Evolutionary conservation across 2,329 filamentous ascomycete genomes (phyloP), one percentile per base, ranked within the genome.

Genomic region (Tolypocladium cylindrosporum): DNA sequence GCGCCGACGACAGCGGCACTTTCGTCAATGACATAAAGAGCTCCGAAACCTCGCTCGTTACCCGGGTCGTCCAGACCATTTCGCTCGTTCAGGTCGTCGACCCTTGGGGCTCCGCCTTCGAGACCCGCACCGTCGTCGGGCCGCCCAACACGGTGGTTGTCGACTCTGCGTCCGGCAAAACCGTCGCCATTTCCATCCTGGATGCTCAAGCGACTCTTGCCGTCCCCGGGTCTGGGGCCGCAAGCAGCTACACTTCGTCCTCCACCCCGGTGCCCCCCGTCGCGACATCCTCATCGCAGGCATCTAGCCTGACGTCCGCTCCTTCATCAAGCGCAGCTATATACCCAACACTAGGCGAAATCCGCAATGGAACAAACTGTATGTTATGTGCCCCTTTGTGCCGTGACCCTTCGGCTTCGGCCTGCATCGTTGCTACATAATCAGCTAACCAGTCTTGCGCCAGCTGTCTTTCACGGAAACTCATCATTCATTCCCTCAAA

Each of bases 11-110:
- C 3, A 21, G 48, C 27, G n/a, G 59, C 43, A 27, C 58, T 24
- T 42, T 56, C 14, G 57, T 54, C 45, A 37, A 62, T 55, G 55
- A 39, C 31, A 8, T 57, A 48, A 43, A 24, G n/a, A 36, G 51
- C 50, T 41, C 42, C 21, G 39, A 50, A 14, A 41, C 50, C 1
- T 56, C 66, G 34, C 69, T 73, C 64, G 69, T 80, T 64, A 78
- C 74, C 16, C 69, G 72, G 60, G 72, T 84, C 64, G 72, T 82
- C 56, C 75, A 82, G 68, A 84, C 81, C 63, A 70, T 84, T 61
- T 81, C 80, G 34, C 72, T 84, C 66, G 68, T 84, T 57, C 76
- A 83, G 62, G 65, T 79, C 60, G 75, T 83, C 61, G 79, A 83
- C 68, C 69, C 70, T 52, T 66, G 68, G 51, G 81, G 81, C 60